Conservation (phyloP, 495 filamentous ascomycete species). For the Penicillium ucsense region DNA sequence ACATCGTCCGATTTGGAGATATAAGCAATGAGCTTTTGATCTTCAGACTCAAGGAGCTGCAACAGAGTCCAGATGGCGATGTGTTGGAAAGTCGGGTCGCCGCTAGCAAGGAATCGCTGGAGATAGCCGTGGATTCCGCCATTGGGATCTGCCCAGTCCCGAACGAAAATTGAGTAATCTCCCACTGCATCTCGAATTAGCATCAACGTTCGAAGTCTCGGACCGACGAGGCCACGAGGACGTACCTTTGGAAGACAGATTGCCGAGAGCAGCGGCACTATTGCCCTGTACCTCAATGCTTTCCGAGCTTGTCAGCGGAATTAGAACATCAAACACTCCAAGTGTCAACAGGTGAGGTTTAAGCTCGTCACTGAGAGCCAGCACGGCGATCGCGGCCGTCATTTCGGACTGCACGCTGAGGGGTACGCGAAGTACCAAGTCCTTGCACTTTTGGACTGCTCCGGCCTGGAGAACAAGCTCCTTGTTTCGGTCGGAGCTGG, state of each 20-base stretch:
- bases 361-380: conserved; percentile 90
- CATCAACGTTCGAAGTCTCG: not conserved
- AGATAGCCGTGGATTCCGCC: conserved; percentile 95
- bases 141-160: conserved; percentile 84
- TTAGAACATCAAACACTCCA: conserved; percentile 93
- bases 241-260: conserved; percentile 92
- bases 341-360: conserved; percentile 86
- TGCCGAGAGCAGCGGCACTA: conserved; percentile 90
- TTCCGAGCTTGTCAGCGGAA: conserved; percentile 86
- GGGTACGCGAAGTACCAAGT: conserved; percentile 86
- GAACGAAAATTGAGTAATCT: conserved; percentile 91
- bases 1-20: conserved; percentile 84
- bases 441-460: conserved; percentile 96
- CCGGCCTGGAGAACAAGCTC: conserved; percentile 91
- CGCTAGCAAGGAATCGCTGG: conserved; percentile 81
- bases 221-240: not conserved
- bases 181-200: conserved; percentile 50
- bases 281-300: conserved; percentile 98
- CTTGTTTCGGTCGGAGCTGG: conserved; percentile 95
- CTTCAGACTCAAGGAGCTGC: conserved; percentile 89
- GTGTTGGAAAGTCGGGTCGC: conserved; percentile 96
- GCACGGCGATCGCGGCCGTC: conserved; percentile 97
- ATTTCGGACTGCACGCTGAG: conserved; percentile 96
- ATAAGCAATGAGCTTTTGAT: conserved; percentile 69
- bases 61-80: conserved; percentile 98